A percentile compares a stretch with the other conserved stretches of the same genome.
phyloP scores from a whole-genome alignment of 129 eudicot species.

The Flaveria brownii region DNA sequence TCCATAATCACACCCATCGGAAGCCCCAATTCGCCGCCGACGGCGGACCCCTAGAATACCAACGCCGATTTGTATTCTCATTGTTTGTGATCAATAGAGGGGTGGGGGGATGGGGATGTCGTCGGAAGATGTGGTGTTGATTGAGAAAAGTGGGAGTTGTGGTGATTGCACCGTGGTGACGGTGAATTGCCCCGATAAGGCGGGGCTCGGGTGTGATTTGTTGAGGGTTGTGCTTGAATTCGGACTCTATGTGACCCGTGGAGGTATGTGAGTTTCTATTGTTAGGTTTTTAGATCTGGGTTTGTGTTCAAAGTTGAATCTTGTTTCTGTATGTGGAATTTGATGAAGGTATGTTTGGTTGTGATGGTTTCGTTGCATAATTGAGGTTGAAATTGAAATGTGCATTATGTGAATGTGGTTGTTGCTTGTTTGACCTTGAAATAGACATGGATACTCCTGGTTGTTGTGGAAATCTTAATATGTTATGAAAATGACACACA shows the following conservation, averaged over 20 bases:
- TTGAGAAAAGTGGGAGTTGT: constrained; percentile 42
- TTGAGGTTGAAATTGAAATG: neutral
- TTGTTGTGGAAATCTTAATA: neutral
- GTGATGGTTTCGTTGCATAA: neutral
- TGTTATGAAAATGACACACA: neutral
- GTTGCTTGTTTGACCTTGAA: neutral
- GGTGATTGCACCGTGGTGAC: constrained; percentile 53
- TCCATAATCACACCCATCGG: neutral
- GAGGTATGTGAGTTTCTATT: constrained; percentile 36
- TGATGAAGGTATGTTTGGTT: neutral
- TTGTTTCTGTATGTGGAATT: neutral
- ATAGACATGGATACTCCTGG: no score
- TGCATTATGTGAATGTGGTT: neutral
- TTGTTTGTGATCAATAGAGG: neutral
- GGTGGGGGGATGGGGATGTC: constrained; percentile 46
- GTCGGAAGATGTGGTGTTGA: constrained; percentile 60
- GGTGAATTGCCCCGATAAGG: constrained; percentile 72
- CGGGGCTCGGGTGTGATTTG: constrained; percentile 75
- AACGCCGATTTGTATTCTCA: no score
- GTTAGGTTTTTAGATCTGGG: constrained; percentile 15
- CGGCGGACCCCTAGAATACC: constrained; percentile 18
- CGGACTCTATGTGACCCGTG: constrained; percentile 66
- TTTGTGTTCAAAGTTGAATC: no score
- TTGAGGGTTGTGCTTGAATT: constrained; percentile 54
- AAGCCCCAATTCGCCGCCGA: constrained; percentile 17